Base-by-base conservation (phyloP, 352 stramenopile species). In the Phytophthora pini region DNA sequence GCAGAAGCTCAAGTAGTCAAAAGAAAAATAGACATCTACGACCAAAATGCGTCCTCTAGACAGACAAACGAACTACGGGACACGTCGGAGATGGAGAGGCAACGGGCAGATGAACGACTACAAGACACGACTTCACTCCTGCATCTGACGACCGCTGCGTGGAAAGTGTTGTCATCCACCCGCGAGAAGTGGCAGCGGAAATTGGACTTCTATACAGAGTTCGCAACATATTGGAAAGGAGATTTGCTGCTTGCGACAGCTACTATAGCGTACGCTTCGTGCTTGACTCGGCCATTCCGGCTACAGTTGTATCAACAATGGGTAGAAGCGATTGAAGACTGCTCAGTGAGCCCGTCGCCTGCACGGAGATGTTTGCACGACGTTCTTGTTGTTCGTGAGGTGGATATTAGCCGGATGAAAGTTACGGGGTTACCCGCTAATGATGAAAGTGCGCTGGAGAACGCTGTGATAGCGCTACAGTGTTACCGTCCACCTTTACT, bases 171-270 rank as follows among this genome's bases (percentile, higher is more conserved):
- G 0, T 59, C 68, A 38, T 78, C 70, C 0, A 85, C 74, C 11
- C 77, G 82, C 2, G 41, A 60, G 4, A 77, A 71, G 10, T 93
- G 84, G 82, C 44, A 74, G 20, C 29, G 63, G 2, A 38, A 29
- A 26, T 74, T 82, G 46, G 72, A 89, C 5, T 62, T 69, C 10
- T 88, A 79, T 56, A 74, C 58, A 0, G 58, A 81, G 48, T 80
- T 87, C 48, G 58, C 58, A 0, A 57, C 64, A 0, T 63, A 89
- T 22, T 81, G 75, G 58, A 73, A 80, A 51, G 86, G 79, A 3
- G 83, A 94, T 15, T 59, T 92, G 22, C 68, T 93, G n/a, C 50
- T 94, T 5, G 76, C 71, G 2, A 92, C 86, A 22, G 80, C 80
- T 0, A 54, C 69, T 0, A 54, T 89, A 9, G 70, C 65, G 0